Base-by-base conservation (phyloP, 768 basidiomycete species). In the Leccinum incarnatum region DNA sequence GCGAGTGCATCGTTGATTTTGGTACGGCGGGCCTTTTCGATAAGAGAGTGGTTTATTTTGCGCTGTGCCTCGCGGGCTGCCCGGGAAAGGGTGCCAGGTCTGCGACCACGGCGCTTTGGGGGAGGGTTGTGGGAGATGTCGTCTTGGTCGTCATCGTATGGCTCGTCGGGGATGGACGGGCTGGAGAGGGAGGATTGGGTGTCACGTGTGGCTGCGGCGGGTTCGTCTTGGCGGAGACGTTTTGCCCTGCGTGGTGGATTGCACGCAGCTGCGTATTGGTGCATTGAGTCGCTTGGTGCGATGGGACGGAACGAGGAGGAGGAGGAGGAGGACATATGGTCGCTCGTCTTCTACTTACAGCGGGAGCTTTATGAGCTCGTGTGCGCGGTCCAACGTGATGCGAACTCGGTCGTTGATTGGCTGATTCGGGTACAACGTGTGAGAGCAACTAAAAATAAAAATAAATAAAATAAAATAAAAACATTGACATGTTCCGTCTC, bases 1-100 rank as follows among this genome's bases (percentile, higher is more conserved):
- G 87, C 80, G 5, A 98, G 80, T 0, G 95, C 93, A 53, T 93
- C 88, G 69, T 98, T 98, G 63, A 98, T 98, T 81, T 97, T 97
- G 11, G 95, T 96, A 59, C 95, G 81, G 30, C 95, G 78, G 0
- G 95, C 86, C 69, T 95, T 91, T 76, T 98, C 95, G 70, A 98
- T 98, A 61, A 95, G 85, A 5, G 89, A 92, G 68, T 98, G 95
- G 74, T 97, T 97, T 36, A 93, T 84, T 72, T 95, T 93, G 54
- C 95, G 85, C 73, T 93, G 87, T 2, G 88, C 83, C 74, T 96
- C 94, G 50, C 95, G 81, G 30, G 89, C 89, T 14, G 83, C 82
- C 60, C 90, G 87, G 17, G 89, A 89, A 49, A 90, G 73, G 9
- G 83, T 79, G 9, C 86, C 86, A 0, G 90, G 88, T 67, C 88